A percentile compares a stretch with the other conserved stretches of the same genome.
Conservation (phyloP, 108 stramenopile genomes). For the Skeletonema tropicum region DNA sequence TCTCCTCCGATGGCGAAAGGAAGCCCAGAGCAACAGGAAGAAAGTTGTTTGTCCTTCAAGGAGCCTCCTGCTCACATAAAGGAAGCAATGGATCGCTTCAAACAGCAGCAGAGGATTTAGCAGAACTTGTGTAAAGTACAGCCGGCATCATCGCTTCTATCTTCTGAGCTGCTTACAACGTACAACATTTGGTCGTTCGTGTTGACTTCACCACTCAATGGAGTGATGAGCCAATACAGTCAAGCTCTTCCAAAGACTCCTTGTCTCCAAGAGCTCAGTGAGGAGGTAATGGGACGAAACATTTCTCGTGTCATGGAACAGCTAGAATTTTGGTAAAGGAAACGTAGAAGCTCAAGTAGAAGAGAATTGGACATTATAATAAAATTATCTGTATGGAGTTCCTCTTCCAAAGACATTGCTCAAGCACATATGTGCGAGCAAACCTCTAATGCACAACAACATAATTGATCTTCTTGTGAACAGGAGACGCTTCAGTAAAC, state of each 20-base stretch:
- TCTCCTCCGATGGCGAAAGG: not conserved
- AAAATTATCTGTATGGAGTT: not conserved
- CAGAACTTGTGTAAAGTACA: not conserved
- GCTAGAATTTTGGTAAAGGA: no score
- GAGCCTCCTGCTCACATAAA: conserved; percentile 25
- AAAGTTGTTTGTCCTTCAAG: not conserved
- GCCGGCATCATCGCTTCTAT: no score
- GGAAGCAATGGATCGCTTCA: conserved; percentile 35
- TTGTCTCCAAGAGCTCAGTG: no score
- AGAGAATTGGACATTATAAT: not conserved
- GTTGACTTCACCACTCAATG: no score
- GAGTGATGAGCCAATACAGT: no score
- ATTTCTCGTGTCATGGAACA: no score
- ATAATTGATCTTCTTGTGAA: conserved; percentile 4
- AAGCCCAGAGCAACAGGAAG: not conserved
- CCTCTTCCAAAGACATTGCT: conserved; percentile 10
- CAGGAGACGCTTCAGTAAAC: conserved; percentile 19
- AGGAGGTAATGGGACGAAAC: no score
- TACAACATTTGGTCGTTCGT: no score
- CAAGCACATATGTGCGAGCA: conserved; percentile 1
- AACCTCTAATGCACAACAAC: conserved; percentile 3
- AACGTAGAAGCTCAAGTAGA: not conserved
- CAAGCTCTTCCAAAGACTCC: no score
- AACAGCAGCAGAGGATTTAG: not conserved
- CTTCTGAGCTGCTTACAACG: no score